phyloP scores from a whole-genome alignment of 2,329 filamentous ascomycete genomes.

The Talaromyces sp. region DNA sequence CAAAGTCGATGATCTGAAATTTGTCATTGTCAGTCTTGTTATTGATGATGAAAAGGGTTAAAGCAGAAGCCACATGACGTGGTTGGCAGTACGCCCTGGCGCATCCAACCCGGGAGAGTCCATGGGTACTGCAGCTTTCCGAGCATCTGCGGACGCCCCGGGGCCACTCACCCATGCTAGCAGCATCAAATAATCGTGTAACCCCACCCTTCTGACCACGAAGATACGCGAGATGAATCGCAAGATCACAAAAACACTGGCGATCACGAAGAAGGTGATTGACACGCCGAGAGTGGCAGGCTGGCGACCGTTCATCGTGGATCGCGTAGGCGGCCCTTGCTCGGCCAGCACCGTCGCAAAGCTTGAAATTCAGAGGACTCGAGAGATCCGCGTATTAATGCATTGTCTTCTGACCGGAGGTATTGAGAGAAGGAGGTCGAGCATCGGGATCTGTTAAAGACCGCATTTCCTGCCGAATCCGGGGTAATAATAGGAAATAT shows the following conservation, averaged over 20 bases:
- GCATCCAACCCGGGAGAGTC: slow-evolving; percentile 1
- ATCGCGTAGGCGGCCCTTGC: slow-evolving; percentile 2
- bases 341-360: slow-evolving; percentile 6
- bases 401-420: background rate
- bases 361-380: background rate
- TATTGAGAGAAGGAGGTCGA: slow-evolving; percentile 1
- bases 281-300: slow-evolving; percentile 47
- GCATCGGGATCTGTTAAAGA: slow-evolving; percentile 3
- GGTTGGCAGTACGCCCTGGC: background rate
- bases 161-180: slow-evolving; percentile 66
- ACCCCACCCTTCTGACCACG: slow-evolving; percentile 71
- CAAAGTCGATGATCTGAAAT: slow-evolving; percentile 47
- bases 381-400: background rate
- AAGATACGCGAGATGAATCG: slow-evolving; percentile 72
- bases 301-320: slow-evolving; percentile 38
- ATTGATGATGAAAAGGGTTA: no score
- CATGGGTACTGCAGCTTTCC: slow-evolving; percentile 8
- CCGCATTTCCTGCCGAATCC: slow-evolving; percentile 12
- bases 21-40: background rate
- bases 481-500: slow-evolving; percentile 11
- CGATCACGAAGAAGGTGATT: slow-evolving; percentile 59
- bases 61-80: background rate
- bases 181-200: slow-evolving; percentile 81
- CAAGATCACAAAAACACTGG: slow-evolving; percentile 73
- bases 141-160: slow-evolving; percentile 13